phyloP scores from a whole-genome alignment of 441 rosid species.

The Pelargonium cotyledonis region DNA sequence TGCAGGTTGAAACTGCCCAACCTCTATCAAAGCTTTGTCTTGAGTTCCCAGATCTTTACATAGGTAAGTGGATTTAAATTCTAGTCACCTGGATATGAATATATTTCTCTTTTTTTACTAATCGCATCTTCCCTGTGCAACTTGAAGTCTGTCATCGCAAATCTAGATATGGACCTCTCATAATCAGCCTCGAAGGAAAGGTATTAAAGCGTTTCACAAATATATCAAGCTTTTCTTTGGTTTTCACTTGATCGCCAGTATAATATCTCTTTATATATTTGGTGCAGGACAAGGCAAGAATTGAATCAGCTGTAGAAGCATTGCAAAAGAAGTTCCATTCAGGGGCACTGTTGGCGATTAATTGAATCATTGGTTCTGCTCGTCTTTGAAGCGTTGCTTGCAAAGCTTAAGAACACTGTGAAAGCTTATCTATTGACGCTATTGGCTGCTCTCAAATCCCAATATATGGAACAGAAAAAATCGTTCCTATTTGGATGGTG shows the following conservation, averaged over 20 bases:
- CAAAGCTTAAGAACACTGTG: conserved; percentile 17
- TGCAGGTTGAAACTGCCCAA: conserved; percentile 80
- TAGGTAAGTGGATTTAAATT: conserved; percentile 43
- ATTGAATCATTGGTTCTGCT: conserved; percentile 16
- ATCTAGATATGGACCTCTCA: conserved; percentile 66
- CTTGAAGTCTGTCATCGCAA: conserved; percentile 59
- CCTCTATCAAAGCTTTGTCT: conserved; percentile 75
- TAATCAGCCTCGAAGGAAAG: conserved; percentile 70
- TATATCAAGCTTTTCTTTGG: neutral
- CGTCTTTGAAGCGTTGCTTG: neutral
- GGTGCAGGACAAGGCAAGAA: conserved; percentile 48
- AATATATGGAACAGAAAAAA: neutral
- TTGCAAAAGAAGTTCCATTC: conserved; percentile 49
- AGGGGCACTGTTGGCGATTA: conserved; percentile 39
- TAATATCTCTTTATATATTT: neutral
- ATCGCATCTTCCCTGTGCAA: conserved; percentile 20
- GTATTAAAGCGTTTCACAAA: conserved; percentile 29
- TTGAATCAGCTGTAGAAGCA: conserved; percentile 48
- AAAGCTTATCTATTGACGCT: conserved; percentile 6
- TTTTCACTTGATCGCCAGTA: too few species aligned
- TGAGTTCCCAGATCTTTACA: conserved; percentile 73
- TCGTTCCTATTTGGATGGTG: too few species aligned
- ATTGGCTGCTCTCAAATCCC: neutral
- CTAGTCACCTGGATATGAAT: neutral
- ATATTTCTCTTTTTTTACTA: conserved; percentile 17